phyloP scores from a whole-genome alignment of 139 green algal genomes.

The Dunaliella sp. region DNA sequence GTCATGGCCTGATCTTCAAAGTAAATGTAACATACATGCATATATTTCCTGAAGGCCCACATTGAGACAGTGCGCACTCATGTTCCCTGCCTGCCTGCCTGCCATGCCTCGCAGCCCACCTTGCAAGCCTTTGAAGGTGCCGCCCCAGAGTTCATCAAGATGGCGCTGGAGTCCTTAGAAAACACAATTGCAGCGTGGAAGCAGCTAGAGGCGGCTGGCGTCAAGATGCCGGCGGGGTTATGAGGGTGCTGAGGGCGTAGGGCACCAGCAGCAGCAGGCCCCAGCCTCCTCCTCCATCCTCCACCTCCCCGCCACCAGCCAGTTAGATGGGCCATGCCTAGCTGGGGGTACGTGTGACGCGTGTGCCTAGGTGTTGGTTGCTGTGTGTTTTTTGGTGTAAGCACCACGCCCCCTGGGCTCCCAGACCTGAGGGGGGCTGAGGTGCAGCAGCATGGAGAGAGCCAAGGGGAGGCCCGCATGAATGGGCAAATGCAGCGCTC shows the following conservation, averaged over 20 bases:
- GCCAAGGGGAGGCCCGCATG: no score
- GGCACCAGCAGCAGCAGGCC: neutral
- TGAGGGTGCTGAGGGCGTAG: neutral
- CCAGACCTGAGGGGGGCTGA: no score
- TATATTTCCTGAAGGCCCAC: no score
- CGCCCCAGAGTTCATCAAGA: conserved; percentile 39
- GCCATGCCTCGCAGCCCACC: conserved; percentile 41
- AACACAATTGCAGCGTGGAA: conserved; percentile 47
- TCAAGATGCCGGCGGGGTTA: conserved; percentile 24
- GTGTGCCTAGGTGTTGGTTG: no score
- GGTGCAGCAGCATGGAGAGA: no score
- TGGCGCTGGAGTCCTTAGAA: conserved; percentile 46
- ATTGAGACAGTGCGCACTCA: neutral
- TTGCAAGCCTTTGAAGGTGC: conserved; percentile 39
- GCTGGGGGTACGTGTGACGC: no score
- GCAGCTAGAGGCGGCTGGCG: conserved; percentile 35
- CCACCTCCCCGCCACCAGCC: no score
- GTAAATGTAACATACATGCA: neutral
- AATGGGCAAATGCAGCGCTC: no score
- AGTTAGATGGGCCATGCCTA: no score
- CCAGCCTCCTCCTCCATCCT: neutral
- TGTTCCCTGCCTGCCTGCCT: neutral
- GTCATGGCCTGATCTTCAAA: neutral
- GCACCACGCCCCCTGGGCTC: no score
- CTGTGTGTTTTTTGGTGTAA: no score